A percentile compares a stretch with the other conserved stretches of the same genome.
Conservation (phyloP, 192 early-diverging fungal genomes). For the Mortierella hygrophila region DNA sequence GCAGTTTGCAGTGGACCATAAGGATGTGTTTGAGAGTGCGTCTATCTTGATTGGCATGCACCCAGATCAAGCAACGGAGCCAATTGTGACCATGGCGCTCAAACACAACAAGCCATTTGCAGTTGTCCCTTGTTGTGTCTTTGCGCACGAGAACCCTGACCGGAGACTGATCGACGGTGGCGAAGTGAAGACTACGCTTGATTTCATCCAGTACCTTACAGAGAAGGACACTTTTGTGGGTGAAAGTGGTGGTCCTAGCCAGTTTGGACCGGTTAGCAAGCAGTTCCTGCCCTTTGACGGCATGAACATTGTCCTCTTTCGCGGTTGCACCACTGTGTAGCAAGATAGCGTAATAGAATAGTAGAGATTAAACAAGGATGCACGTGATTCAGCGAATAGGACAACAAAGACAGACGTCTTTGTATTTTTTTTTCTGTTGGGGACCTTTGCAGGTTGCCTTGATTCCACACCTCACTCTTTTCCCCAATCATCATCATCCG, state of each 20-base stretch:
- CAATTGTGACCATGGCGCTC: slow-evolving; percentile 66
- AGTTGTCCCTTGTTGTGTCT: slow-evolving; percentile 60
- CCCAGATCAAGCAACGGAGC: slow-evolving; percentile 70
- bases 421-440: slow-evolving; percentile 3
- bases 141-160: slow-evolving; percentile 64
- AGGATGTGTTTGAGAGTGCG: slow-evolving; percentile 33
- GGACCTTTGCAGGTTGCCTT: not conserved
- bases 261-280: not conserved
- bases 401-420: not conserved
- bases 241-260: not conserved
- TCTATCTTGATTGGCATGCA: slow-evolving; percentile 69
- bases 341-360: not conserved
- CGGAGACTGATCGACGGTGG: slow-evolving; percentile 49
- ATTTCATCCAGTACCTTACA: slow-evolving; percentile 59
- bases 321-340: not conserved
- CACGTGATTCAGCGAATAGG: not conserved
- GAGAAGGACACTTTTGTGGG: slow-evolving; percentile 43
- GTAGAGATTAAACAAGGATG: not conserved
- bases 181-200: slow-evolving; percentile 56
- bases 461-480: not conserved
- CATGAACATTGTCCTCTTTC: slow-evolving; percentile 39
- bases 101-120: slow-evolving; percentile 64
- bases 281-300: slow-evolving; percentile 52
- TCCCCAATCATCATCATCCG: slow-evolving; percentile 3
- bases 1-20: slow-evolving; percentile 38